Conservation (phyloP, 306 rosid species). For the Quercus variabilis region DNA sequence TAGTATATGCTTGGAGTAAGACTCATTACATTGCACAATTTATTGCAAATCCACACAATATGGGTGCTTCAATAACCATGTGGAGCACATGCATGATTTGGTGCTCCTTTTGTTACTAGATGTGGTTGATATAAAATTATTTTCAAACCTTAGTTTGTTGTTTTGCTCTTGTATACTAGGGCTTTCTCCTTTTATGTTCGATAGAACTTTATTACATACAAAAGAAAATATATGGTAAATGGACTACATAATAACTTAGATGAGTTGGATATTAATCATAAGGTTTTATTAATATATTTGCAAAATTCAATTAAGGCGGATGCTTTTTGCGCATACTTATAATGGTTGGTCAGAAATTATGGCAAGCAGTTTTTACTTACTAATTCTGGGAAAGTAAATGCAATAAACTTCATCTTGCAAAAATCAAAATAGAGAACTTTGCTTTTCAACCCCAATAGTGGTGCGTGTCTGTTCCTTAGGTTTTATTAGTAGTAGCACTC, state of each 20-base stretch:
- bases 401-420: neutral
- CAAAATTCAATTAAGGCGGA: neutral
- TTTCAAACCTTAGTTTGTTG: too few species aligned
- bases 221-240: neutral
- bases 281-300: neutral
- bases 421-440: neutral
- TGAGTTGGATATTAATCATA: neutral
- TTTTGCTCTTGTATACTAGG: too few species aligned
- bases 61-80: neutral
- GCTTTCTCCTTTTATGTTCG: too few species aligned
- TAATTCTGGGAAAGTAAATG: neutral
- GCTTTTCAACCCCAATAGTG: slow-evolving; percentile 1
- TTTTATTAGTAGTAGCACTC: neutral
- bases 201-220: too few species aligned
- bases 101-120: neutral
- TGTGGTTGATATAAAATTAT: neutral
- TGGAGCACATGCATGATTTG: neutral
- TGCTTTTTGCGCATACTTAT: neutral
- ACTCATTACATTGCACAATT: too few species aligned
- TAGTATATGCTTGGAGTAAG: too few species aligned
- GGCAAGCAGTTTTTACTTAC: neutral
- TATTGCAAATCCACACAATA: too few species aligned
- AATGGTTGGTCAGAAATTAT: neutral
- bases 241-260: neutral
- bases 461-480: neutral